phyloP scores from a whole-genome alignment of 2,329 filamentous ascomycete species.

The Paecilomyces sp. region DNA sequence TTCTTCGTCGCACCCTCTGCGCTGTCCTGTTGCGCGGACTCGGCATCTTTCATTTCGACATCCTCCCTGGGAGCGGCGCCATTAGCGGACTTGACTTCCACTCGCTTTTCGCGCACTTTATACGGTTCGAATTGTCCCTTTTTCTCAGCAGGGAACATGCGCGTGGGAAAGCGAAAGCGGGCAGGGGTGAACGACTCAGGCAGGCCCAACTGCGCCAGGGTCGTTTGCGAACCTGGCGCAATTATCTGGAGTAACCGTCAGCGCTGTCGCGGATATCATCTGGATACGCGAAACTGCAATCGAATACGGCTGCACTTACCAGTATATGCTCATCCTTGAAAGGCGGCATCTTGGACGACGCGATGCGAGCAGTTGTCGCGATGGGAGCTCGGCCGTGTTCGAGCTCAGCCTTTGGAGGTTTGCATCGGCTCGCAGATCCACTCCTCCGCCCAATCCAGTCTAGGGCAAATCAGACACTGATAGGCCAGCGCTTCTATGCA shows the following conservation, averaged over 20 bases:
- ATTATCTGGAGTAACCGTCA: conserved; percentile 33
- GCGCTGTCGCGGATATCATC: not conserved
- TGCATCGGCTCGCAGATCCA: not conserved
- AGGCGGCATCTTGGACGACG: conserved; percentile 35
- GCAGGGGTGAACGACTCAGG: conserved; percentile 87
- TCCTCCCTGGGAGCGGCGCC: conserved; percentile 27
- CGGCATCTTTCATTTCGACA: conserved; percentile 40
- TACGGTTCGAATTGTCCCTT: conserved; percentile 74
- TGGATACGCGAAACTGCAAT: not conserved
- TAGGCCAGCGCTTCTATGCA: not conserved
- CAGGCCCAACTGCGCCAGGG: conserved; percentile 83
- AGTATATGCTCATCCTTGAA: conserved; percentile 49
- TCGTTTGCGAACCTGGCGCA: conserved; percentile 71
- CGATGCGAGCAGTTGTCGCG: conserved; percentile 10
- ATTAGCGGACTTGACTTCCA: conserved; percentile 21
- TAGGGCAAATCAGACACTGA: not conserved
- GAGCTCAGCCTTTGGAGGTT: conserved; percentile 2
- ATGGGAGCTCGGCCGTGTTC: conserved; percentile 9
- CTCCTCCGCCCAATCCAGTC: not conserved
- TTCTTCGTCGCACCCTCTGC: conserved; percentile 5
- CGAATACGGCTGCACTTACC: conserved; percentile 24
- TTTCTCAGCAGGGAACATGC: conserved; percentile 82
- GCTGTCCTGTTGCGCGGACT: conserved; percentile 11
- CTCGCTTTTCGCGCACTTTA: conserved; percentile 56
- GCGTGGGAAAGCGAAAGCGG: conserved; percentile 76